phyloP scores from a whole-genome alignment of 495 filamentous ascomycete genomes.

The Elaphomyces granulatus region DNA sequence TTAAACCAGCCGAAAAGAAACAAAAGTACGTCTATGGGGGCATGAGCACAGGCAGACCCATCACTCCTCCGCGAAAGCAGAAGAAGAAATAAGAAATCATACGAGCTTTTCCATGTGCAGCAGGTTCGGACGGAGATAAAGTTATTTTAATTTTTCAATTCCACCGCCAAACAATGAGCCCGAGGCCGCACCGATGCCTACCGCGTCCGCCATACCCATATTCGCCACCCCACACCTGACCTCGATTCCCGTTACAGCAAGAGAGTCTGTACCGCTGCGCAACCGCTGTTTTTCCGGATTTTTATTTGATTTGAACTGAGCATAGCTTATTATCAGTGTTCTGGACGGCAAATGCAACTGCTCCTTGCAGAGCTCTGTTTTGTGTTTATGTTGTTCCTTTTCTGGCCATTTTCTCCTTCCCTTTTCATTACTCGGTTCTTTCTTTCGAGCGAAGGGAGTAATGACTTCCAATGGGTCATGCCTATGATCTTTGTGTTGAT shows the following conservation, averaged over 20 bases:
- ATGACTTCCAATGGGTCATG: no score
- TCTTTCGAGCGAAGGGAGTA: no score
- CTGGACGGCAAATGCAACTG: no score
- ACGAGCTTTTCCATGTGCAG: constrained; percentile 72
- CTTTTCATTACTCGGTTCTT: no score
- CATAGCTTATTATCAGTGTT: background rate
- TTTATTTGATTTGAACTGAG: background rate
- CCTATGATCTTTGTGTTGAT: no score
- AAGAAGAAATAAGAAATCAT: constrained; percentile 68
- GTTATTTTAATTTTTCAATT: background rate
- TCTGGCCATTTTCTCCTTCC: background rate
- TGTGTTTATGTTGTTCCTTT: background rate
- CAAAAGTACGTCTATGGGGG: constrained; percentile 98
- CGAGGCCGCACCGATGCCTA: background rate
- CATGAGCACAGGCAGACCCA: constrained; percentile 71
- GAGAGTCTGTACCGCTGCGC: background rate
- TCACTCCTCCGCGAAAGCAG: constrained; percentile 85
- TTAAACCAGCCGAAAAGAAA: constrained; percentile 99
- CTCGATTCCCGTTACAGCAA: background rate
- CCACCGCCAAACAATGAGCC: background rate
- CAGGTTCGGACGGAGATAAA: constrained; percentile 96
- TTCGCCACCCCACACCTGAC: background rate
- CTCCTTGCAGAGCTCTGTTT: background rate
- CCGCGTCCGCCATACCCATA: background rate
- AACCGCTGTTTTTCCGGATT: background rate